These are phyloP conservation scores for Vicia sativa DNA, from an alignment of 306 rosid species.

Conservation along the genomic window DNA sequence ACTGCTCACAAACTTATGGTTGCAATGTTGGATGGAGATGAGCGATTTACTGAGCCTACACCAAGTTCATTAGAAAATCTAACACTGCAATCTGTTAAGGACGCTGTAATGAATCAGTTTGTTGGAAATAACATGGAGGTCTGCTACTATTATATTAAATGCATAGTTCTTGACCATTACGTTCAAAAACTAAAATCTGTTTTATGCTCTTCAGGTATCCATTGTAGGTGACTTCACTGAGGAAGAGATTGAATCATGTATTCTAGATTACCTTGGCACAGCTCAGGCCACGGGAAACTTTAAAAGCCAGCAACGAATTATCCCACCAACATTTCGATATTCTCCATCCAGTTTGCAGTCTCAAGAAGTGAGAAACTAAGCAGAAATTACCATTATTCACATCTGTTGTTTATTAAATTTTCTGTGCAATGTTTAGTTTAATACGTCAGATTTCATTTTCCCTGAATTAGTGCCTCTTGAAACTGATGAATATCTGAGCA, in stretches of 20 bases:
- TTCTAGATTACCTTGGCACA: conserved; percentile 97
- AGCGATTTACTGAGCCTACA: conserved; percentile 94
- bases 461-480: conserved; percentile 16
- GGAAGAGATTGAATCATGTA: conserved; percentile 88
- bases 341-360: conserved; percentile 76
- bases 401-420: not conserved
- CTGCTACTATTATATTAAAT: conserved; percentile 34
- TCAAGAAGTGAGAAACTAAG: conserved; percentile 78
- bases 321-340: conserved; percentile 70
- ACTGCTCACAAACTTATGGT: conserved; percentile 99
- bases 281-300: conserved; percentile 55
- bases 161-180: conserved; percentile 27
- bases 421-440: conserved; percentile 11
- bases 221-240: conserved; percentile 90
- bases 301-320: conserved; percentile 43
- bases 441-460: conserved; percentile 3
- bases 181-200: conserved; percentile 30
- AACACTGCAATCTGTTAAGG: conserved; percentile 81
- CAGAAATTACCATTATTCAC: conserved; percentile 29
- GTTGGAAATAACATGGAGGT: conserved; percentile 98
- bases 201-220: conserved; percentile 64
- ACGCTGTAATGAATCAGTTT: conserved; percentile 94
- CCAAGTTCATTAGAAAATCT: conserved; percentile 84
- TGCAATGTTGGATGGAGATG: conserved; percentile 96
- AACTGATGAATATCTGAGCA: conserved; percentile 2